Conservation (phyloP, 331 rosid genomes). For the Ulmus americana region DNA sequence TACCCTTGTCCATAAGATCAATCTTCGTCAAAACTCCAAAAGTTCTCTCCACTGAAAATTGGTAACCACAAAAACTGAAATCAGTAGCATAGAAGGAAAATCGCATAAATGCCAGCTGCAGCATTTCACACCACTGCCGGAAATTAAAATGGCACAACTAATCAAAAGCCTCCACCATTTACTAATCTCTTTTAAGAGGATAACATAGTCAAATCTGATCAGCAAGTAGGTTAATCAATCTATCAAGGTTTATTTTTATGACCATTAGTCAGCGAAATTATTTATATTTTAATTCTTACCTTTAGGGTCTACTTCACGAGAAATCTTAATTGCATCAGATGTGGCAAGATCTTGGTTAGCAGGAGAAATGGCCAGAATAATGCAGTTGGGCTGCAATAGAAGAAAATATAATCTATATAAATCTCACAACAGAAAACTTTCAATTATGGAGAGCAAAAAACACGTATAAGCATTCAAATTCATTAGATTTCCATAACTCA, state of each 20-base stretch:
- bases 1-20: conserved; percentile 55
- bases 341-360: conserved; percentile 56
- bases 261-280: background rate
- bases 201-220: background rate
- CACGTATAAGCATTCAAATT: background rate
- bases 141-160: background rate
- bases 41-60: conserved; percentile 42
- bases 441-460: background rate
- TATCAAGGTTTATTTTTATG: background rate
- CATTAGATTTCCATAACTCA: background rate
- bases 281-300: conserved; percentile 22
- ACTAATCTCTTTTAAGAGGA: background rate
- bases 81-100: background rate
- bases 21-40: conserved; percentile 51
- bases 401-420: background rate
- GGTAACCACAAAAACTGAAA: conserved; percentile 1
- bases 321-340: conserved; percentile 51
- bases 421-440: background rate
- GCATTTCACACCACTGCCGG: background rate
- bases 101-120: background rate
- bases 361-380: conserved; percentile 49
- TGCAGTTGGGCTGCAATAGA: conserved; percentile 46
- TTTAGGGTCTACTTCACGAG: conserved; percentile 48
- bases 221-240: background rate
- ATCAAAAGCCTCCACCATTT: background rate